Conservation (phyloP, 2,329 filamentous ascomycete genomes). For the Aspergillus phoenicis region DNA sequence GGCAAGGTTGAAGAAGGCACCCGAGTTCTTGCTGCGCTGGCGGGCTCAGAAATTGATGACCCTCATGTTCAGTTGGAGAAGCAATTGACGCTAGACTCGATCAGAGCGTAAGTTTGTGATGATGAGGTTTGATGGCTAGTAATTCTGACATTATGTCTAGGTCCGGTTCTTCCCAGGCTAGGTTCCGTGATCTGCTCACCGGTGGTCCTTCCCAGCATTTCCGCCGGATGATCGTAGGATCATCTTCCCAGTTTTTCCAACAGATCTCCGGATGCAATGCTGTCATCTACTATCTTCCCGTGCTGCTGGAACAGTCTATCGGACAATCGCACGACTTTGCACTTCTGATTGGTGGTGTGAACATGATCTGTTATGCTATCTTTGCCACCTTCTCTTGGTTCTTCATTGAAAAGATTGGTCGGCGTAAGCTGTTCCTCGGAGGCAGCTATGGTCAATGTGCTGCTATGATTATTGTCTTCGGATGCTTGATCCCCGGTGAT, state of each 20-base stretch:
- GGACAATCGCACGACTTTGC: slow-evolving; percentile 14
- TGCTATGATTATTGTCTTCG: slow-evolving; percentile 19
- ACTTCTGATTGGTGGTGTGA: slow-evolving; percentile 19
- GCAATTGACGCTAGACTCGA: slow-evolving; percentile 15
- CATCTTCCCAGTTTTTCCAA: slow-evolving; percentile 19
- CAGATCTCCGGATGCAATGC: slow-evolving; percentile 22
- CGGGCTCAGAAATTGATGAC: slow-evolving; percentile 13
- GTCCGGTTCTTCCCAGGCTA: slow-evolving; percentile 8
- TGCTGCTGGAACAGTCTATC: slow-evolving; percentile 19
- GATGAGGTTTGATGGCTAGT: background rate
- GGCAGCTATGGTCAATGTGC: slow-evolving; percentile 19
- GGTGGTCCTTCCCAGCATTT: slow-evolving; percentile 19
- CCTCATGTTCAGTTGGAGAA: slow-evolving; percentile 18
- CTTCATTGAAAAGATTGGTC: slow-evolving; percentile 20
- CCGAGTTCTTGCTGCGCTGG: slow-evolving; percentile 15
- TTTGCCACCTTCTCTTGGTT: slow-evolving; percentile 23
- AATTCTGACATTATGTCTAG: background rate
- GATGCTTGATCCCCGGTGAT: slow-evolving; percentile 17
- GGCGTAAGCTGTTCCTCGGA: slow-evolving; percentile 19
- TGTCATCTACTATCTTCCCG: slow-evolving; percentile 20
- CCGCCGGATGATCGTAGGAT: slow-evolving; percentile 19
- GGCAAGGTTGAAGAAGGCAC: slow-evolving; percentile 20
- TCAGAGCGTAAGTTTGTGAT: slow-evolving; percentile 14
- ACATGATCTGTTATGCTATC: slow-evolving; percentile 22
- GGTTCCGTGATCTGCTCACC: slow-evolving; percentile 17